A percentile compares a stretch with the other conserved stretches of the same genome.
Conservation (phyloP, 2,329 filamentous ascomycete genomes). For the Aspergillus terreus region DNA sequence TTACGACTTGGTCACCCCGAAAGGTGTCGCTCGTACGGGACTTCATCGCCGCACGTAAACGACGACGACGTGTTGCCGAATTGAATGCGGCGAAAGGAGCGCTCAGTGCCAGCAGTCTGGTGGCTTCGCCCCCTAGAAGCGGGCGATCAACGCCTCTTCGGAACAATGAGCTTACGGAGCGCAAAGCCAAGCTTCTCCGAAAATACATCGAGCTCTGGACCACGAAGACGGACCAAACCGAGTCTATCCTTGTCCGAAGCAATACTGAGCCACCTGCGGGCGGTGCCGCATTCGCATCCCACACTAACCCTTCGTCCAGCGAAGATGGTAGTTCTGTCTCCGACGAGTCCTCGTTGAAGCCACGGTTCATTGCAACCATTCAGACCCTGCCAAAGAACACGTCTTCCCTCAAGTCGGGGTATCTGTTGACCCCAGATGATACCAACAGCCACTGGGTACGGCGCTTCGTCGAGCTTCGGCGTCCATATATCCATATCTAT, state of each 20-base stretch:
- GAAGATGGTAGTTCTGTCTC: conserved; percentile 26
- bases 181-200: conserved; percentile 35
- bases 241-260: conserved; percentile 41
- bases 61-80: conserved; percentile 70
- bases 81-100: conserved; percentile 62
- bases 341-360: conserved; percentile 44
- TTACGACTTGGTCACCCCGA: conserved; percentile 80
- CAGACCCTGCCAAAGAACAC: conserved; percentile 77
- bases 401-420: conserved; percentile 77
- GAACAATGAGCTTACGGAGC: conserved; percentile 32
- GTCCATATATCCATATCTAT: conserved; percentile 90
- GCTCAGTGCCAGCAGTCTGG: conserved; percentile 38
- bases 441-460: conserved; percentile 79
- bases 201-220: conserved; percentile 43
- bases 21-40: conserved; percentile 90
- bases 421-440: conserved; percentile 78
- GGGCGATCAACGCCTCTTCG: conserved; percentile 35
- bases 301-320: conserved; percentile 15
- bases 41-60: conserved; percentile 71
- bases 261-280: conserved; percentile 43
- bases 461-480: conserved; percentile 85
- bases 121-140: conserved; percentile 30
- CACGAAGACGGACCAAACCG: conserved; percentile 38
- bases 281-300: conserved; percentile 31
- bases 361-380: conserved; percentile 70